Base-by-base conservation (phyloP, 176 grass and related monocot species). In the Pontederia paniculata region DNA sequence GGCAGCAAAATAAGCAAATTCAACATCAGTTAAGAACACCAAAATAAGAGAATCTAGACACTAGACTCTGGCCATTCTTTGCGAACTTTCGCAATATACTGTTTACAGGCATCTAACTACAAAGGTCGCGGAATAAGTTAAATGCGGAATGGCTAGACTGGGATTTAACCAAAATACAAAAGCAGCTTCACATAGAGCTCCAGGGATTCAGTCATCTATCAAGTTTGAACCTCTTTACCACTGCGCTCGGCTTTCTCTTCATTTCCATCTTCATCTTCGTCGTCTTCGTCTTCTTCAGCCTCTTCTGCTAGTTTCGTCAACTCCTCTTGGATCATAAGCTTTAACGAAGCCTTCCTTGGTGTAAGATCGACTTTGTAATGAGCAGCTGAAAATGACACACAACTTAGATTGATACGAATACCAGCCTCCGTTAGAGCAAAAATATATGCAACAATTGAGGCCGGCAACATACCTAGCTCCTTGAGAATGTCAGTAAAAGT, bases 401-500 rank as follows among this genome's bases (percentile, higher is more conserved):
- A 53, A 45, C 16, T 15, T 70, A 41, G 4, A 19, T 12, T 17
- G 7, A 51, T 2, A 52, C 22, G 23, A 20, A 17, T 13, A 17
- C 10, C 7, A 28, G 15, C 14, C 3, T 47, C 18, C 21, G 28
- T 57, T 12, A 63, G 48, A 52, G 42, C 56, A 48, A 47, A 21
- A 37, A 21, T 31, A 0, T 62, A 16, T 14, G 28, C 47, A 42
- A 64, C 11, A 59, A 45, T n/a, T 65, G 23, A 75, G 49, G 55
- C n/a, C n/a, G n/a, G n/a, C 6, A 21, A 25, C 23, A 71, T 81
- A 81, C 78, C 78, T 52, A 81, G 66, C 54, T 66, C 68, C 72
- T 76, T 81, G 23, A 81, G 59, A 53, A 81, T 76, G 59, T 81
- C 78, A 4, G 60, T 75, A 54, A 81, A 81, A 47, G 78, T 81